phyloP scores from a whole-genome alignment of 164 flowering plant genomes.

The Cinnamomum chago region DNA sequence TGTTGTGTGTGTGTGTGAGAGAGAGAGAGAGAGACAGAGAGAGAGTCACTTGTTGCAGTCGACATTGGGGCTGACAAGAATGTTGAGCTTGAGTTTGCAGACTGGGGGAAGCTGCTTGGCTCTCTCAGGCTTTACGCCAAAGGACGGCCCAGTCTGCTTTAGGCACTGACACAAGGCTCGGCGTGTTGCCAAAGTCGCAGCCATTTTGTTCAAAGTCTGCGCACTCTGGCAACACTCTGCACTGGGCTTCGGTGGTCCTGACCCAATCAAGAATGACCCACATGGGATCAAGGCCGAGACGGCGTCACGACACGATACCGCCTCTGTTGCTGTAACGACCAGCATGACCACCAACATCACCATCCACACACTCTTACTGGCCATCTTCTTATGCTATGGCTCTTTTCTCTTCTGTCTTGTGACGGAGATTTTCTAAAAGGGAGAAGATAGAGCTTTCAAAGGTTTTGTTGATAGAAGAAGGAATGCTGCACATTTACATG shows the following conservation, averaged over 20 bases:
- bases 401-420: neutral
- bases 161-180: constrained; percentile 36
- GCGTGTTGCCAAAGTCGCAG: constrained; percentile 20
- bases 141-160: constrained; percentile 25
- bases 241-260: constrained; percentile 21
- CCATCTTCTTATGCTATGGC: constrained; percentile 2
- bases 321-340: constrained; percentile 6
- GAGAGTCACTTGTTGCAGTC: constrained; percentile 35
- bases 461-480: neutral
- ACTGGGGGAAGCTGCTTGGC: constrained; percentile 26
- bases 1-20: constrained; percentile 19
- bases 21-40: constrained; percentile 5
- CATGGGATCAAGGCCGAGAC: constrained; percentile 37
- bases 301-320: constrained; percentile 33
- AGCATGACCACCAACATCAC: constrained; percentile 4
- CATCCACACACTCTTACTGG: constrained; percentile 2
- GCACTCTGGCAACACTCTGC: constrained; percentile 32
- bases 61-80: constrained; percentile 29
- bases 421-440: too few relatives aligned
- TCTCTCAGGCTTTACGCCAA: constrained; percentile 28
- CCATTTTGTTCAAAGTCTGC: constrained; percentile 18
- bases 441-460: neutral
- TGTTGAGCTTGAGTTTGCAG: constrained; percentile 27
- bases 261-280: constrained; percentile 25
- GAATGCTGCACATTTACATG: neutral